Base-by-base conservation (phyloP, 2,329 filamentous ascomycete genomes). In the Calonectria naviculata region DNA sequence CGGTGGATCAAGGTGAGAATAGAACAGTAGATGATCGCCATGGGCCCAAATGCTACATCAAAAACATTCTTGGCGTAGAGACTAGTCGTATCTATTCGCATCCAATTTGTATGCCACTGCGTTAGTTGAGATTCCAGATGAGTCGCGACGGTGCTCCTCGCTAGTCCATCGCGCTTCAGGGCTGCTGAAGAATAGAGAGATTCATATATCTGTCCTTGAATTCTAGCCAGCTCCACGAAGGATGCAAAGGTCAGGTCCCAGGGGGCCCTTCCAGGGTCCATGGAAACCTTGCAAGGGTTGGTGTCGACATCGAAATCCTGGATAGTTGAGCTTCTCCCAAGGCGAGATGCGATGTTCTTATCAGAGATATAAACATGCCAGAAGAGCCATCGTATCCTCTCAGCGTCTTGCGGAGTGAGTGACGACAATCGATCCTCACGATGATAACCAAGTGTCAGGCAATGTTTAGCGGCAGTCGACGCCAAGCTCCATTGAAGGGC, bases 171-270 rank as follows among this genome's bases (percentile, higher is more conserved):
- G 38, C 24, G 41, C 15, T 31, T 44, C 6, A 17, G 19, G 7
- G 61, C 67, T 10, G 41, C 61, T 9, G 29, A 21, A 2, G 67
- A 60, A 36, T 65, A 69, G 8, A 65, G 29, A 10, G 28, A 31
- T 24, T 69, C 67, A 42, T 69, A 69, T 21, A 69, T 69, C 24
- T 65, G 49, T 2, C 60, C 61, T 21, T 69, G 67, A 7, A 69
- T 60, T 24, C 49, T 49, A 6, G 47, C 47, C 5, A 69, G 52
- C 19, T 69, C 61, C 7, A 65, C 49, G 13, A 69, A 69, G 2
- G 49, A 41, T 1, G 21, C 19, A 24, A 69, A 31, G 4, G 61
- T 42, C 5, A 47, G 12, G 19, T 65, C 67, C 67, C 67, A 69
- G 5, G 67, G 67, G 5, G 24, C 26, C 29, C 38, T 42, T 10